phyloP scores from a whole-genome alignment of 2,329 filamentous ascomycete genomes.

The Colletotrichum noveboracense region DNA sequence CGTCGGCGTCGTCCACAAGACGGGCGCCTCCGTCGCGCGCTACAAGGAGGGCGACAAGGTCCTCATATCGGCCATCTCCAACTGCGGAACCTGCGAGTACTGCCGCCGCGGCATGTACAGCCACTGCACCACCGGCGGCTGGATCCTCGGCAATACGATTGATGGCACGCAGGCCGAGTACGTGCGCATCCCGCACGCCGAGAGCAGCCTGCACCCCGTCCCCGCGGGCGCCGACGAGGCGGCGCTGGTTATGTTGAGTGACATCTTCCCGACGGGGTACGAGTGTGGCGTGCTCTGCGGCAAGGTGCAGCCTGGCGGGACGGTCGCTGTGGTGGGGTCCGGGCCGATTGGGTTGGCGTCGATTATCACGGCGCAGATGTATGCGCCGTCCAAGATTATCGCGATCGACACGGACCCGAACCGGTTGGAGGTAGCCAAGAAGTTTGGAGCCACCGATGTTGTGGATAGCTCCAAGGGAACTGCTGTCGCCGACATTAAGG shows the following conservation, averaged over 20 bases:
- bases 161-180: conserved; percentile 64
- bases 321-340: conserved; percentile 66
- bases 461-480: conserved; percentile 42
- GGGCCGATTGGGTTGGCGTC: conserved; percentile 68
- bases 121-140: conserved; percentile 59
- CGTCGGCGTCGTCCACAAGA: conserved; percentile 38
- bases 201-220: conserved; percentile 68
- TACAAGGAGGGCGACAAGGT: conserved; percentile 43
- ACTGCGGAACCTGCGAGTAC: conserved; percentile 55
- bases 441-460: conserved; percentile 52
- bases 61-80: conserved; percentile 36
- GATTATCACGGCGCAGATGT: conserved; percentile 43
- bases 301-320: conserved; percentile 65
- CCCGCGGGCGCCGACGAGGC: conserved; percentile 49
- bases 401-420: conserved; percentile 55
- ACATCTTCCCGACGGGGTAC: conserved; percentile 57
- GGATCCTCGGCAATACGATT: conserved; percentile 57
- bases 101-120: conserved; percentile 56
- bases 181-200: conserved; percentile 67
- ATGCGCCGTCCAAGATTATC: conserved; percentile 55
- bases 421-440: conserved; percentile 50
- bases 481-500: conserved; percentile 42
- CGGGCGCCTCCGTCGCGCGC: conserved; percentile 37
- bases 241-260: conserved; percentile 56
- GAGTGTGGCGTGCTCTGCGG: conserved; percentile 61